Evolutionary conservation across 2,329 filamentous ascomycete genomes (phyloP).

Genomic region (Orbilia quercus): DNA sequence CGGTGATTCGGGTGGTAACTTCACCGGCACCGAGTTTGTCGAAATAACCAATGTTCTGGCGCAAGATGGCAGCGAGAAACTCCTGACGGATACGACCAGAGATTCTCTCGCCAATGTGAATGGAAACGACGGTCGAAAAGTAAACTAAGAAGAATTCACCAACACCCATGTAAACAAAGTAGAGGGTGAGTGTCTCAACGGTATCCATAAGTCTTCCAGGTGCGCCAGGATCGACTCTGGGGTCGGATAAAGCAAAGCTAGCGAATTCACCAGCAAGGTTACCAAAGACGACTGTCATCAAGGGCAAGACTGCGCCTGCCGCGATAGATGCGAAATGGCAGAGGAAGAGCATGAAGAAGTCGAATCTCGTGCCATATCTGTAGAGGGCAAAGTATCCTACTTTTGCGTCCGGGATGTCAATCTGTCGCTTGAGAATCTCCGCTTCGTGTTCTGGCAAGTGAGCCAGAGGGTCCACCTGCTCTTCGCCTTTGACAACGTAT

Average conservation of each 20-base stretch:
- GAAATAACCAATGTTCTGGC: conserved; percentile 91
- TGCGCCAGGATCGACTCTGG: conserved; percentile 22
- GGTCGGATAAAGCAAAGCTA: conserved; percentile 63
- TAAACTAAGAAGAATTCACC: conserved; percentile 83
- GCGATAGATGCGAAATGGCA: conserved; percentile 74
- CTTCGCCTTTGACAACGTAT: conserved; percentile 60
- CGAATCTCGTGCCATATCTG: conserved; percentile 75
- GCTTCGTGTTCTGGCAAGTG: conserved; percentile 75
- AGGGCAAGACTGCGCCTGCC: conserved; percentile 78
- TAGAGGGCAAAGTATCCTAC: conserved; percentile 75
- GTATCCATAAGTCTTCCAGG: conserved; percentile 37
- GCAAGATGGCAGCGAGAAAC: conserved; percentile 84
- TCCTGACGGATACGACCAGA: conserved; percentile 81
- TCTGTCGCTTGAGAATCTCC: conserved; percentile 74
- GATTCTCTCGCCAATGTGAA: conserved; percentile 84
- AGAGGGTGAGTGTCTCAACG: conserved; percentile 68
- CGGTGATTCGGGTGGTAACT: conserved; percentile 92
- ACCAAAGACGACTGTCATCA: conserved; percentile 86
- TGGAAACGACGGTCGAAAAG: conserved; percentile 85
- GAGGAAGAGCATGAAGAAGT: conserved; percentile 73
- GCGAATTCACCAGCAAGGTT: conserved; percentile 79
- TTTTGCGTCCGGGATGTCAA: conserved; percentile 73
- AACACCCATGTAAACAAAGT: conserved; percentile 86
- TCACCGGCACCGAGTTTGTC: conserved; percentile 93
- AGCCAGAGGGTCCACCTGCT: conserved; percentile 69